Base-by-base conservation (phyloP, 1,284 basidiomycete species). In the Bjerkandera adusta region DNA sequence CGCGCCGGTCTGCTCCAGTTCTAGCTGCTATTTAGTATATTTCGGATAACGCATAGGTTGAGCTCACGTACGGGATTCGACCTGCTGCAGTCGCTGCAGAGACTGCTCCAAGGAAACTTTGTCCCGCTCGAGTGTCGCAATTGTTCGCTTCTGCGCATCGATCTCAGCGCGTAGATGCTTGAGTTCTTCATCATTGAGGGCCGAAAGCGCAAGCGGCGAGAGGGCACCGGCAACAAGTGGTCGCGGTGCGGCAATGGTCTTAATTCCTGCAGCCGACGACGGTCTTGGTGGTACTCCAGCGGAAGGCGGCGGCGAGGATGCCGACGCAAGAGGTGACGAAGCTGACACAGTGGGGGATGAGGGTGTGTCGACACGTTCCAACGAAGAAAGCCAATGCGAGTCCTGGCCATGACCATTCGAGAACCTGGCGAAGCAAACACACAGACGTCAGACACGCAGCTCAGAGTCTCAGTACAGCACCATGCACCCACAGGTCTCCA, bases 71-170 rank as follows among this genome's bases (percentile, higher is more conserved):
- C 83, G 70, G 27, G 69, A 64, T 56, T 83, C 77, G 11, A 72
- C 43, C 24, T 54, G 51, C 26, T 50, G 52, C 29, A 53, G 36
- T 24, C 53, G 72, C 52, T 81, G 73, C 25, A 84, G 57, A 25
- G 81, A 75, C 12, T 75, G 62, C 15, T 68, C 67, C 26, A 89
- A 66, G 7, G 76, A 71, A 10, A 77, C 74, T 62, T 87, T 89
- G 60, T 89, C 85, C 3, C 80, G 76, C 25, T 89, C 85, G 5
- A 89, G 69, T 20, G 82, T 59, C 27, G 80, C 71, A 43, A 89
- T 85, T 0, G 81, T 83, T 53, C 79, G 77, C 50, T 77, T 77
- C 53, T 82, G 80, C 54, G 75, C 83, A 55, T 76, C 68, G 25
- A 75, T 62, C 26, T 64, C 55, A 4, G 54, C 43, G 4, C 56